Evolutionary conservation across 352 stramenopile species (phyloP).

Genomic region (Phytophthora megakarya): DNA sequence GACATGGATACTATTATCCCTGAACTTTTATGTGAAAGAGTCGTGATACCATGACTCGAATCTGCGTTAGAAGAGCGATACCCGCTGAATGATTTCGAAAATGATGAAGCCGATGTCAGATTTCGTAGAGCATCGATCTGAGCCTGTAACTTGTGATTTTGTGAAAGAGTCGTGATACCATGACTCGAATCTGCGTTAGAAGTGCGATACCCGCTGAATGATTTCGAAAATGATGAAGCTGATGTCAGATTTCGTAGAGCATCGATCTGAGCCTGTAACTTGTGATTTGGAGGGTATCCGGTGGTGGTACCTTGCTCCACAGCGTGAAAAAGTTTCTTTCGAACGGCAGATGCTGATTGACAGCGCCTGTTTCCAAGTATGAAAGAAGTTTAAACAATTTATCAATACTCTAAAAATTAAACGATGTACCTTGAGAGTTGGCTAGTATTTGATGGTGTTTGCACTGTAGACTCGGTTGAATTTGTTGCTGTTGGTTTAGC

Average conservation of each 20-base stretch:
- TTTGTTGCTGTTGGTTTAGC: background rate
- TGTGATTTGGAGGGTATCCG: constrained; percentile 35
- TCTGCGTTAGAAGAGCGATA: constrained; percentile 18
- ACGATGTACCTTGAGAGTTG: constrained; percentile 31
- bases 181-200: constrained; percentile 10
- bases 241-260: constrained; percentile 40
- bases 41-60: constrained; percentile 1
- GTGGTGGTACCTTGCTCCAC: constrained; percentile 52
- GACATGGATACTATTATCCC: background rate
- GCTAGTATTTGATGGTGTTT: constrained; percentile 30
- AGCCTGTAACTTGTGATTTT: constrained; percentile 37
- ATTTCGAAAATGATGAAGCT: constrained; percentile 11
- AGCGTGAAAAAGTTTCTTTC: constrained; percentile 66
- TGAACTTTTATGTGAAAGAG: constrained; percentile 9
- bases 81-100: constrained; percentile 7
- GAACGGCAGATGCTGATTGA: constrained; percentile 66
- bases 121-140: constrained; percentile 50
- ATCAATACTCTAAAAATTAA: background rate
- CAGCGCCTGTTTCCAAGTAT: constrained; percentile 46
- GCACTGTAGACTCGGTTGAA: constrained; percentile 3
- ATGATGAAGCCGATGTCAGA: constrained; percentile 23
- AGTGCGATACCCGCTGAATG: constrained; percentile 12
- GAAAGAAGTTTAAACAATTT: background rate
- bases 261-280: constrained; percentile 43
- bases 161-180: background rate